Evolutionary conservation across 306 rosid species (phyloP), one percentile per base, ranked within the genome.

Genomic region (Glycine latifolia): DNA sequence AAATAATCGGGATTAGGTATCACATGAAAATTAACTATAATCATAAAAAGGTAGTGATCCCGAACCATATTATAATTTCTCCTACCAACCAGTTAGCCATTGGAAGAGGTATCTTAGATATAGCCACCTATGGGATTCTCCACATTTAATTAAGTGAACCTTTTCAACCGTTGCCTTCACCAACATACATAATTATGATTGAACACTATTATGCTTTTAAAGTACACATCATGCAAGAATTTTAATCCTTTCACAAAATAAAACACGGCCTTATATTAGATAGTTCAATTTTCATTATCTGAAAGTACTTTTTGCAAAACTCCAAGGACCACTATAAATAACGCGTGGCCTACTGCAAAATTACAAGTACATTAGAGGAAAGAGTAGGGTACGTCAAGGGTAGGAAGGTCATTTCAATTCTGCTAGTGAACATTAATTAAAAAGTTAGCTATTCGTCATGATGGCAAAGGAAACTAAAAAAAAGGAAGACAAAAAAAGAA

Each of bases 331-430:
- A 26, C 2, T 26, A 26, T 2, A 26, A 26, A 26, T 5, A 33
- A 13, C 41, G 13, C 67, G 41, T n/a, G 11, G 20, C 16, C 48
- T 13, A 35, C 48, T 13, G 11, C 47, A 35, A 35, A 63, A 63
- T 12, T 63, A 37, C 15, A 63, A 63, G 47, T 2, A 63, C 16
- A 62, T 33, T 31, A 63, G 44, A 63, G 17, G 31, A 26, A 26
- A 46, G 3, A 13, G 47, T 35, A 35, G 70, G 17, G 70, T 63
- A 63, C 70, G 70, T 63, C 13, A 63, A 37, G 70, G 70, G 70
- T 37, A 63, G 20, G 8, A 63, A 35, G 47, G 70, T 63, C 48
- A 26, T 12, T 63, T 63, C 0, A 12, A 17, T 2, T 4, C 31
- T 55, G 56, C 2, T 20, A 6, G 59, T 9, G 8, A 14, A 26